Percentiles rank a stretch among this genome's conserved stretches.
Conservation (phyloP, 2,329 filamentous ascomycete genomes). For the Ascochyta koolunga region DNA sequence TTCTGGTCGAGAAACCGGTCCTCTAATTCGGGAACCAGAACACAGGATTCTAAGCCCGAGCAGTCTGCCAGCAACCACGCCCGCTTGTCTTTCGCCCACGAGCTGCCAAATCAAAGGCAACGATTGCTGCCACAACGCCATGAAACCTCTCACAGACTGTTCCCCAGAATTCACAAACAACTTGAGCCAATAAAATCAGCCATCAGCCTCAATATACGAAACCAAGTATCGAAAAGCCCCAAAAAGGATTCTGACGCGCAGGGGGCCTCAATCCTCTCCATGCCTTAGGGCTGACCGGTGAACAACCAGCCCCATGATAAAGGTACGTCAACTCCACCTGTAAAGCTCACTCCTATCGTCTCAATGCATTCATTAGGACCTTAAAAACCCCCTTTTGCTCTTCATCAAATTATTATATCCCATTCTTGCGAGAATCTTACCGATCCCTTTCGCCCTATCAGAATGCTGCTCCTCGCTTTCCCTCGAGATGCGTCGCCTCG, state of each 20-base stretch:
- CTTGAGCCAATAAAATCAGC: conserved; percentile 1
- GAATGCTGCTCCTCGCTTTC: conserved; percentile 12
- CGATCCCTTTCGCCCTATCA: background rate
- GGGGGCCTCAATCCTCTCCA: conserved; percentile 9
- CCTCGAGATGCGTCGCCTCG: conserved; percentile 21
- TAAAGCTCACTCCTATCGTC: background rate
- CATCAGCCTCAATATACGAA: conserved; percentile 3
- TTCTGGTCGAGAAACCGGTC: background rate
- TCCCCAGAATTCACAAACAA: background rate
- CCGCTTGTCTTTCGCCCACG: background rate
- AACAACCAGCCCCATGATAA: conserved; percentile 23
- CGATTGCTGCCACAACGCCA: background rate
- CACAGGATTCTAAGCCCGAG: background rate
- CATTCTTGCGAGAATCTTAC: background rate
- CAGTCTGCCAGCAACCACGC: background rate
- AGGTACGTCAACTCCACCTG: conserved; percentile 3
- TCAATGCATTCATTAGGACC: background rate
- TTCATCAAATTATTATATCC: background rate
- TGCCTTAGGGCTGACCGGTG: conserved; percentile 28
- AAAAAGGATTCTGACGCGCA: conserved; percentile 8
- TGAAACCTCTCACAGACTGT: background rate
- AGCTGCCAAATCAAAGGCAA: background rate
- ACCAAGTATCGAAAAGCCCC: conserved; percentile 7
- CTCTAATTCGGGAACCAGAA: background rate
- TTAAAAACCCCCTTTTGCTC: background rate